Base-by-base conservation (phyloP, 768 basidiomycete species). In the Lyophyllum semitale region DNA sequence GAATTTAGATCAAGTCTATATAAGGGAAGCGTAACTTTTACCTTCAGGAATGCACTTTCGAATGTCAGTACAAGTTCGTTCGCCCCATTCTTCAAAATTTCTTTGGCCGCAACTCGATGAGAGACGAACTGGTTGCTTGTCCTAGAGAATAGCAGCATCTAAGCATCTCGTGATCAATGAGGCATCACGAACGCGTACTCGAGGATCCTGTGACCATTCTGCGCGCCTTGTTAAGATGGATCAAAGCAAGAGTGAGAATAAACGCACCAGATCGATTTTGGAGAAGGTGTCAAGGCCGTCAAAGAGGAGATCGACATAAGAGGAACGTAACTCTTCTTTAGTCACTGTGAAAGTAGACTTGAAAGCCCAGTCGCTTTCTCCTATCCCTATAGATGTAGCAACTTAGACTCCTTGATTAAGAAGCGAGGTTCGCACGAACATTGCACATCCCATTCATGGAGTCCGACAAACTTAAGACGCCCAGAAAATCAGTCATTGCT, bases 241-340 rank as follows among this genome's bases (percentile, higher is more conserved):
- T 32, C 12, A 42, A 9, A 18, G 20, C 12, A 18, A 27, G 5
- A 22, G 27, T 30, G 32, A 29, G 8, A n/a, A n/a, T 5, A 45
- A 11, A 71, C 84, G 69, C 60, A 90, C 93, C 55, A 96, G 70
- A 29, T 70, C 69, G 38, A 95, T 78, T n/a, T 74, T 76, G 2
- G 89, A 85, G 66, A 94, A 96, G 0, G 95, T 97, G 65, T 98
- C 95, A 18, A 98, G 71, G 17, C 95, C 95, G 11, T 96, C 93
- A 57, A 96, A 94, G 8, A 95, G 79, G 17, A 98, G 74, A 66
- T 95, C 93, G 27, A 79, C 74, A 50, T 88, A 78, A 3, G 75
- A 59, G 2, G 72, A 67, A 1, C 63, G 58, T 17, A 86, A 66
- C 43, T 86, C 82, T 17, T 68, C 67, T 17, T 78, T 73, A 2